Evolutionary conservation across 2,329 filamentous ascomycete genomes (phyloP), one percentile per base, ranked within the genome.

Genomic region (Alternaria arborescens): DNA sequence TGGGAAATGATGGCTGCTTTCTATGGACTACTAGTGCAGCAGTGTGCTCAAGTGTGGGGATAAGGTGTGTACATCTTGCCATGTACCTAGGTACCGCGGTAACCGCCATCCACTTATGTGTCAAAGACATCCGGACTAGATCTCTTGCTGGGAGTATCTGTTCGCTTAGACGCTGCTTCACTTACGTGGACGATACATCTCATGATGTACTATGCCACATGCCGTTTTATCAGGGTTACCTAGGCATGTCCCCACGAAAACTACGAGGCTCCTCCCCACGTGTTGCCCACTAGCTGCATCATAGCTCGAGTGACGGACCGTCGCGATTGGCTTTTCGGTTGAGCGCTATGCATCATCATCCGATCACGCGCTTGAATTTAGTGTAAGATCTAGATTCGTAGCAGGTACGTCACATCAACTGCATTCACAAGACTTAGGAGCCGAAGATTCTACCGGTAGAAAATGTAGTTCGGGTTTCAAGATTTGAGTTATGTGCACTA

Each of bases 221-320:
- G 36, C 20, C 36, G 34, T 41, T 41, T 41, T 52, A 26, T 14
- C 14, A 41, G 34, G 34, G 50, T 30, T 26, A 11, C 46, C 46
- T 38, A 48, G 46, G 30, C 28, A 48, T 14, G 34, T 52, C 38
- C 38, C 38, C 18, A 41, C 38, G 18, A 41, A 18, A 43, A 24
- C 26, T n/a, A 24, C 26, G 26, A 34, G 30, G 40, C 41, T 54
- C 34, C 46, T 36, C 38, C 41, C 52, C 30, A 54, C 52, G 52
- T 54, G 52, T 54, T 54, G n/a, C 18, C 26, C 40, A 36, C 52
- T 54, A 44, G 52, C 26, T 43, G 26, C 32, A 52, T 52, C 48
- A 52, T 28, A 40, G 48, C 34, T 41, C 36, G 10, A 30, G 24
- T 11, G 50, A 52, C 50, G 50, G 50, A 52, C 28, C 52, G 52